phyloP scores from a whole-genome alignment of 2,329 filamentous ascomycete species.

The Paecilomyces sp. region DNA sequence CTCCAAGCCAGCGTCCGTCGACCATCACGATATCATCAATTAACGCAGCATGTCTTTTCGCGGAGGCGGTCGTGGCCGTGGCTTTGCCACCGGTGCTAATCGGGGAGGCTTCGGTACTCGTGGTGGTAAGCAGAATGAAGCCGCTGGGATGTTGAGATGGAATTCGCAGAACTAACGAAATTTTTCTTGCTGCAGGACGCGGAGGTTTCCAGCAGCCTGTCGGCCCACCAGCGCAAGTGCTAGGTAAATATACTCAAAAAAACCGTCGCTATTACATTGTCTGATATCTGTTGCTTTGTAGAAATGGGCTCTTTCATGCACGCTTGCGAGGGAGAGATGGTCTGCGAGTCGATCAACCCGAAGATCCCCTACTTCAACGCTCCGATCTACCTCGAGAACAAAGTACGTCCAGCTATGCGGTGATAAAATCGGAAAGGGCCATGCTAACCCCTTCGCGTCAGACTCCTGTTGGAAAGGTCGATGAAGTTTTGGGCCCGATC shows the following conservation, averaged over 20 bases:
- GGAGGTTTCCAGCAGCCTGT: constrained; percentile 57
- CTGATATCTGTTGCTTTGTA: constrained; percentile 27
- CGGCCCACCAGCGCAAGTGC: constrained; percentile 55
- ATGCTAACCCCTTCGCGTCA: constrained; percentile 20
- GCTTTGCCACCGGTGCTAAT: constrained; percentile 46
- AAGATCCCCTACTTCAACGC: constrained; percentile 99
- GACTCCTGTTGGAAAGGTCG: constrained; percentile 90
- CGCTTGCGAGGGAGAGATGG: constrained; percentile 93
- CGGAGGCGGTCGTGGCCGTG: constrained; percentile 47
- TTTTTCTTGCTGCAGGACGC: constrained; percentile 44
- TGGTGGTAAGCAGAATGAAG: constrained; percentile 33
- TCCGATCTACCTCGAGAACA: constrained; percentile 98
- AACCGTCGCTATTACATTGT: background rate
- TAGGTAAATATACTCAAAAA: constrained; percentile 37
- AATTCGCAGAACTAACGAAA: constrained; percentile 30
- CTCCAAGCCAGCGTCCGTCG: constrained; percentile 18
- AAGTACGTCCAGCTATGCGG: constrained; percentile 46
- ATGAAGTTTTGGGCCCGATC: constrained; percentile 94
- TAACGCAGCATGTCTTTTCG: constrained; percentile 56
- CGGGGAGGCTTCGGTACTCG: constrained; percentile 40
- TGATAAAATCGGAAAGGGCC: constrained; percentile 3
- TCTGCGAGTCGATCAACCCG: constrained; percentile 89
- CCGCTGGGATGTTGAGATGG: constrained; percentile 6
- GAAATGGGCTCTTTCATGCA: constrained; percentile 95
- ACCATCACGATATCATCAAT: constrained; percentile 14